A percentile compares a stretch with the other conserved stretches of the same genome.
Conservation (phyloP, 2,329 filamentous ascomycete genomes). For the Penicillium hordei region DNA sequence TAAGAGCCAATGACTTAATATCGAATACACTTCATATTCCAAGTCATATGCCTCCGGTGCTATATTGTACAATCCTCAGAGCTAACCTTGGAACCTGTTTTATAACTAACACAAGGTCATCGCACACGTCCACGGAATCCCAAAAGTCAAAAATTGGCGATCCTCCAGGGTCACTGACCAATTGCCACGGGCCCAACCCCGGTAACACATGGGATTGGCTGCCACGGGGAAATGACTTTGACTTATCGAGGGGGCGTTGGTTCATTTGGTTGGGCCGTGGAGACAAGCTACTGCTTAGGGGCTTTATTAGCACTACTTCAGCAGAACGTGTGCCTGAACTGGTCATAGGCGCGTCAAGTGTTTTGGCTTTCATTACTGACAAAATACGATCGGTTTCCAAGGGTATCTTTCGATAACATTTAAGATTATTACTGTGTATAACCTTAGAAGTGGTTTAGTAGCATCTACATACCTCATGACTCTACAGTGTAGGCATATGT, state of each 20-base stretch:
- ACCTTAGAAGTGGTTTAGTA: neutral
- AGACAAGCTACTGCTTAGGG: constrained; percentile 15
- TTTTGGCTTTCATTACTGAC: constrained; percentile 4
- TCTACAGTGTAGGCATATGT: neutral
- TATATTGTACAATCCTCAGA: neutral
- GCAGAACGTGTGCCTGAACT: constrained; percentile 17
- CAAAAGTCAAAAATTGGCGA: constrained; percentile 24
- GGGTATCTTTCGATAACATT: neutral
- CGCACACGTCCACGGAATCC: neutral
- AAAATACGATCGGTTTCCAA: neutral
- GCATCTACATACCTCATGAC: neutral
- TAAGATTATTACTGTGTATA: neutral
- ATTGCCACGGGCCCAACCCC: constrained; percentile 16
- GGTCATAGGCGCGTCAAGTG: constrained; percentile 25
- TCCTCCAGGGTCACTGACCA: constrained; percentile 22
- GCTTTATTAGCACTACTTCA: constrained; percentile 5
- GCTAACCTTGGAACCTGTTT: neutral
- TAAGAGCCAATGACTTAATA: neutral
- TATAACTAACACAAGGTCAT: neutral
- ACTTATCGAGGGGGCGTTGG: constrained; percentile 23
- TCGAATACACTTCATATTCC: neutral
- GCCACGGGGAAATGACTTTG: constrained; percentile 18
- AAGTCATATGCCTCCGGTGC: neutral
- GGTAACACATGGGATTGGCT: constrained; percentile 21
- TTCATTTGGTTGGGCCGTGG: constrained; percentile 29